Percentiles rank a stretch among this genome's conserved stretches.
Evolutionary conservation across 345 rosid genomes (phyloP).

Genomic region (Populus tremula): DNA sequence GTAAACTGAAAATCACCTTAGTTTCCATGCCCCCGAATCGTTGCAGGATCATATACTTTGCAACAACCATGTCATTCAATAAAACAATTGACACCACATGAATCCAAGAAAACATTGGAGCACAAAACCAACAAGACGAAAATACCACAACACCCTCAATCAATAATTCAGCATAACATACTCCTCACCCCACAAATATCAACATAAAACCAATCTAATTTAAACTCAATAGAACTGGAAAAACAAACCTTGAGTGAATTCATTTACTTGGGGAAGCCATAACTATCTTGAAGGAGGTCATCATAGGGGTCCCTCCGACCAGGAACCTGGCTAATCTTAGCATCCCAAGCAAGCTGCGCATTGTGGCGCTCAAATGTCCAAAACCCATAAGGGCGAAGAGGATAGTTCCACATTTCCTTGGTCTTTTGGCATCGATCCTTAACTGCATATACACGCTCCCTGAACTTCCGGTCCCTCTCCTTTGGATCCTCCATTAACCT

Average conservation of each 20-base stretch:
- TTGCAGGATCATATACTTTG: too few species aligned
- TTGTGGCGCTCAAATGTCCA: slow-evolving; percentile 97
- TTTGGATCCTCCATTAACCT: slow-evolving; percentile 94
- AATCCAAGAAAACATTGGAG: neutral
- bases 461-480: slow-evolving; percentile 77
- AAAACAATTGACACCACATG: neutral
- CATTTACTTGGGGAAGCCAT: slow-evolving; percentile 25
- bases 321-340: slow-evolving; percentile 93
- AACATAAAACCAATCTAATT: neutral
- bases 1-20: too few species aligned
- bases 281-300: slow-evolving; percentile 60
- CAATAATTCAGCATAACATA: neutral
- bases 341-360: slow-evolving; percentile 86
- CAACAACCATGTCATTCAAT: too few species aligned
- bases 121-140: neutral
- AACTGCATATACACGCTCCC: slow-evolving; percentile 65
- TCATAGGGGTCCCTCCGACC: slow-evolving; percentile 97
- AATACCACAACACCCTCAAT: neutral
- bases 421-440: slow-evolving; percentile 81
- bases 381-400: slow-evolving; percentile 93
- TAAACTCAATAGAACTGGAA: neutral
- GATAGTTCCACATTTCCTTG: slow-evolving; percentile 96
- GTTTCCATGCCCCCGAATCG: too few species aligned
- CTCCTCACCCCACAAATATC: neutral
- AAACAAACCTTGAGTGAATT: slow-evolving; percentile 22